These are phyloP conservation scores for Lentinula lateritia DNA, from an alignment of 768 basidiomycete species.

Conservation along the genomic window DNA sequence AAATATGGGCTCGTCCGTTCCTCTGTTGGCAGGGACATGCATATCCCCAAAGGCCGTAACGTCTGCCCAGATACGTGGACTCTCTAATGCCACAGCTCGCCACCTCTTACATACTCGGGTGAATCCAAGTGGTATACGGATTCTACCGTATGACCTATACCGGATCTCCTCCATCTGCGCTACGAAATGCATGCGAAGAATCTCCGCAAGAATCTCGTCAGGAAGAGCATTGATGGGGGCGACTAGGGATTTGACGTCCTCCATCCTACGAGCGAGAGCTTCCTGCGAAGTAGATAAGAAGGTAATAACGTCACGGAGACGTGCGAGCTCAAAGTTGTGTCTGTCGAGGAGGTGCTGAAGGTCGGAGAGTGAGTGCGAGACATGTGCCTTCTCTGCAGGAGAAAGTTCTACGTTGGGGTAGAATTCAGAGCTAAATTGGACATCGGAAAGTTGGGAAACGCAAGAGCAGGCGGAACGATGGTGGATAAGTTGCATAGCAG, in stretches of 20 bases:
- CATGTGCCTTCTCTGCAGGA: background rate
- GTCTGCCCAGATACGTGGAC: background rate
- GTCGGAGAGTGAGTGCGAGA: background rate
- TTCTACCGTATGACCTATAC: background rate
- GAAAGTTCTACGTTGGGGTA: background rate
- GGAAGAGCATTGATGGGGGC: background rate
- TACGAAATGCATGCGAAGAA: conserved; percentile 1
- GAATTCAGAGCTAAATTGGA: background rate
- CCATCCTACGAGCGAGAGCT: background rate
- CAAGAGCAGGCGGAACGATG: background rate
- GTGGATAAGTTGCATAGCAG: background rate
- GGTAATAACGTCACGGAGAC: background rate
- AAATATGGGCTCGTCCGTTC: background rate
- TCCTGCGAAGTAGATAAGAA: background rate
- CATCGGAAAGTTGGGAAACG: background rate
- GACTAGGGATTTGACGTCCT: background rate
- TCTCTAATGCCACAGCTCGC: background rate
- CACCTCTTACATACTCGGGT: conserved; percentile 1
- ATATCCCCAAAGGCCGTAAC: conserved; percentile 1
- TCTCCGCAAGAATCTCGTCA: background rate
- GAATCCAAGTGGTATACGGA: background rate
- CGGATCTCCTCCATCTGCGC: background rate
- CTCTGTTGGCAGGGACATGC: background rate
- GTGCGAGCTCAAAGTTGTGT: background rate
- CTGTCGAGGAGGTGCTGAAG: background rate